Base-by-base conservation (phyloP, 306 rosid genomes). In the Fragaria ananassa region DNA sequence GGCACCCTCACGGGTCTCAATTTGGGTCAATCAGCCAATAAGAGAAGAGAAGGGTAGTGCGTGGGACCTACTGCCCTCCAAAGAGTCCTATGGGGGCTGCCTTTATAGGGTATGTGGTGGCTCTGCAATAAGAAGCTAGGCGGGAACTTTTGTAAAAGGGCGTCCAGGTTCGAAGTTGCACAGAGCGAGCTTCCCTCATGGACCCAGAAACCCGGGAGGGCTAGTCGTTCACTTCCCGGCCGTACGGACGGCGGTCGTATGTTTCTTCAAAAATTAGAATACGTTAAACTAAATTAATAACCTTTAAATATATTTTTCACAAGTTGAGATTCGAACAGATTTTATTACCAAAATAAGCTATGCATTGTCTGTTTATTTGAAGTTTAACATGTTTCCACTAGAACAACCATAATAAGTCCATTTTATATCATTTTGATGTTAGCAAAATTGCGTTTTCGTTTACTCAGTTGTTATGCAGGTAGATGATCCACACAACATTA, bases 161-260 rank as follows among this genome's bases (percentile, higher is more conserved):
- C 25, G 72, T 81, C 68, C 3, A 57, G 72, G 70, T 74, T 81
- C 83, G 73, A 74, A 46, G 85, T 72, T 81, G 90, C 77, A 83
- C 81, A 46, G 17, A 69, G 75, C 60, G 10, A 1, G 7, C 44
- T 7, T 53, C 42, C 13, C 80, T 76, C 81, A 85, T 83, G 80
- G 82, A n/a, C 54, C 21, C 75, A 58, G 81, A 8, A 77, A 60
- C 58, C 58, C 75, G 63, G 56, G 57, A 54, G 54, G 34, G 10
- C 35, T 31, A 67, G 2, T 66, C 44, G 44, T 45, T 71, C 39
- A 31, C 82, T 76, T 68, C 50, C 25, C 64, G 25, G 25, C 25
- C 25, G 85, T 89, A 87, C 84, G 82, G 78, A 27, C 71, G 44
- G 50, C 17, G 49, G 50, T 64, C 5, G 44, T 13, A 4, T 61